Percentiles rank a stretch among this genome's conserved stretches.
Evolutionary conservation across 371 early-diverging fungal genomes (phyloP).

Genomic region (Batkoa obscura): DNA sequence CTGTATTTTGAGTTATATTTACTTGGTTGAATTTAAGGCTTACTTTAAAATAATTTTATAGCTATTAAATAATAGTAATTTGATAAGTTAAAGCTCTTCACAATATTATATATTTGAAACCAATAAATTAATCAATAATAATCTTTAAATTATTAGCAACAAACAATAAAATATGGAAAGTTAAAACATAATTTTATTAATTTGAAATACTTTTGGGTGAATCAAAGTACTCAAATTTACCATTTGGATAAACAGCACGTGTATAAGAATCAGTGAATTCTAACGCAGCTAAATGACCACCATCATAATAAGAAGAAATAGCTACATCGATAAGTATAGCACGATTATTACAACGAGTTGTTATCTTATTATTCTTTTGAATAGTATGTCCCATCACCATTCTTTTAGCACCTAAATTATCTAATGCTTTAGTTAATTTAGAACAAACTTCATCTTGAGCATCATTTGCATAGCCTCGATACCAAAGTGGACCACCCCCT

Average conservation of each 20-base stretch:
- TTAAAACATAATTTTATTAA: too few species aligned
- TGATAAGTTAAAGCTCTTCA: too few species aligned
- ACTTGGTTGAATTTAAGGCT: too few species aligned
- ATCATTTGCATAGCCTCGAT: constrained; percentile 39
- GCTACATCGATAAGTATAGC: constrained; percentile 53
- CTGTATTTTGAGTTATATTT: too few species aligned
- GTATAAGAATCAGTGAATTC: constrained; percentile 1
- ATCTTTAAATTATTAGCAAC: too few species aligned
- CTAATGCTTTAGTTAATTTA: constrained; percentile 24
- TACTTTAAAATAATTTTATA: too few species aligned
- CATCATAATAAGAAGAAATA: constrained; percentile 39
- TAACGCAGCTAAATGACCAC: constrained; percentile 11
- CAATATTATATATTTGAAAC: too few species aligned
- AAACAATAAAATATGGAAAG: too few species aligned
- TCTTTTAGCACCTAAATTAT: constrained; percentile 29
- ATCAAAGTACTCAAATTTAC: too few species aligned
- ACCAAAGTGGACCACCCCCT: constrained; percentile 30
- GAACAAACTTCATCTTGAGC: constrained; percentile 24
- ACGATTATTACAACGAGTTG: constrained; percentile 37
- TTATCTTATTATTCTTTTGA: constrained; percentile 33
- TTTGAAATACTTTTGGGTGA: too few species aligned
- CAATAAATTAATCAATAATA: too few species aligned
- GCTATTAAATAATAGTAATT: too few species aligned
- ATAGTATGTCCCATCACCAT: constrained; percentile 64
- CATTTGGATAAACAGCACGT: background rate